These are phyloP conservation scores for Neofusicoccum ribis DNA, from an alignment of 2,329 filamentous ascomycete species.

Conservation along the genomic window DNA sequence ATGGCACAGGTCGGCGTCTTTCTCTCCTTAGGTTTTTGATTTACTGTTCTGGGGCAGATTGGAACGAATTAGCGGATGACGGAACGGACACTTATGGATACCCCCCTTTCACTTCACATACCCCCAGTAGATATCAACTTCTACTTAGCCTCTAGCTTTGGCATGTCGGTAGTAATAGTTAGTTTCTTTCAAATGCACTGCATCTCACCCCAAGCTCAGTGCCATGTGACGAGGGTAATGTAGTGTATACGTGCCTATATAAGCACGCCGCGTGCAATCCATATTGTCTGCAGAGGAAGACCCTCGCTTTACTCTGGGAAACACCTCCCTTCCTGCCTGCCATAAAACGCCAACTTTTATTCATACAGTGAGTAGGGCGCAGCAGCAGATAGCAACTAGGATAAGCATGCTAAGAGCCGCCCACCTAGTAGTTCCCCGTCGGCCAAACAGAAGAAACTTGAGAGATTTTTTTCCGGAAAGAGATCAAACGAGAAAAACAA, in stretches of 20 bases:
- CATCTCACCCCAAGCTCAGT: background rate
- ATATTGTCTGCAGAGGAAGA: background rate
- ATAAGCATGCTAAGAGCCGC: background rate
- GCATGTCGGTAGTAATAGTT: background rate
- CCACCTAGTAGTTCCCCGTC: background rate
- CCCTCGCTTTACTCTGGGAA: background rate
- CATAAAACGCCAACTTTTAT: slow-evolving; percentile 19
- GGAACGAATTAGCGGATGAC: background rate
- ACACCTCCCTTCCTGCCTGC: background rate
- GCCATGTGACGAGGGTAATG: background rate
- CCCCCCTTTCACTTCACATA: background rate
- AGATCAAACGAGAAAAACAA: background rate
- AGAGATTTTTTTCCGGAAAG: slow-evolving; percentile 3
- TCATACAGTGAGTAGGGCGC: slow-evolving; percentile 8
- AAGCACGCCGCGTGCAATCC: background rate
- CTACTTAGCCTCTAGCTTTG: background rate
- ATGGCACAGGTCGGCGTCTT: background rate
- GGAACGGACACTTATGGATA: slow-evolving; percentile 6
- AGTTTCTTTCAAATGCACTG: background rate
- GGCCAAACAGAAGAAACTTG: background rate
- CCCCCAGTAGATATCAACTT: background rate
- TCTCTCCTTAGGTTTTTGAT: background rate
- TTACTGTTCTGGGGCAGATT: background rate
- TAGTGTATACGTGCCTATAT: background rate
- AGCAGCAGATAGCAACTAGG: background rate